Base-by-base conservation (phyloP, 345 rosid species). In the Ailanthus altissimus region DNA sequence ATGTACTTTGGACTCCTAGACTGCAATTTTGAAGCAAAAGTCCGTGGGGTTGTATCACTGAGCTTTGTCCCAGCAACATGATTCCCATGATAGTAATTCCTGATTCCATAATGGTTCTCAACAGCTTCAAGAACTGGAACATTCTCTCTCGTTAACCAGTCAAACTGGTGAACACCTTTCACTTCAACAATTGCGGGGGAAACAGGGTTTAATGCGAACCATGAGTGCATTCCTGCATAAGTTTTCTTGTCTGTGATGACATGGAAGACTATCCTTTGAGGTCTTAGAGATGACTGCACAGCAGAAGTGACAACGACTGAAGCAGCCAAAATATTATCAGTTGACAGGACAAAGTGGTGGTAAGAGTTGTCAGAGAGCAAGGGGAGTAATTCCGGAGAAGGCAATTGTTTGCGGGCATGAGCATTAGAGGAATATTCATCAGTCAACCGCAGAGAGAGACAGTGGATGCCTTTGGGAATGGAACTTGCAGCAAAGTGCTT, bases 401-500 rank as follows among this genome's bases (percentile, higher is more conserved):
- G 99, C 64, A 97, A 87, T 67, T 97, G 98, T 85, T 88, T 89
- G 69, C 99, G 98, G 71, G 99, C 99, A 58, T 88, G 96, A 80
- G 99, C 98, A 84, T 97, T 97, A 57, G 98, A 94, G 74, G 99
- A 94, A 86, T 97, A 97, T 82, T 97, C 99, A 87, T 94, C 98
- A 13, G 99, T 94, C 81, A 97, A 86, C 72, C 94, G 96, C 45
- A 94, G 85, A 83, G 99, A 88, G 76, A 97, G 98, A 81, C 99
- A 97, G 74, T 94, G 93, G 86, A 97, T 88, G 84, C 98, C 94
- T 89, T 92, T 97, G 14, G 99, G 98, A 79, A 97, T 85, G 81
- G 99, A 97, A 87, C 94, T 91, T 74, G 99, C 99, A 76, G 99
- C 98, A 81, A 97, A 92, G 81, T 97, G 99, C 86, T 97, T 97